These are phyloP conservation scores for Pichia thaimueangensis DNA, from an alignment of 805 yeast species.

Conservation along the genomic window DNA sequence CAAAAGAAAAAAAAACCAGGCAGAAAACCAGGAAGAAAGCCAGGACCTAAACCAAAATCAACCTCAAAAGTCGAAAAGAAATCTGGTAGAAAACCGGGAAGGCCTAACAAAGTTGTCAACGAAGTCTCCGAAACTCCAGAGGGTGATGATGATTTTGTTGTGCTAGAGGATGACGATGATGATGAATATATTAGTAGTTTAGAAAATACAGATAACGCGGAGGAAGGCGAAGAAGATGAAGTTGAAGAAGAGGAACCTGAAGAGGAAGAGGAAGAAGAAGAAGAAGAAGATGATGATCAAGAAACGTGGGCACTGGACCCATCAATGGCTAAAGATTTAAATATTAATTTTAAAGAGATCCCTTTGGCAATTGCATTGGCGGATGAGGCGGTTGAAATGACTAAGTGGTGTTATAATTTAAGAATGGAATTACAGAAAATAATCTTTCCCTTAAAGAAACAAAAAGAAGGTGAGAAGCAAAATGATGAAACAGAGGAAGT, in stretches of 20 bases:
- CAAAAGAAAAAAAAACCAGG: not conserved
- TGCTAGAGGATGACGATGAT: slow-evolving; percentile 1
- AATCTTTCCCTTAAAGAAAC: slow-evolving; percentile 17
- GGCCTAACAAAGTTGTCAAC: slow-evolving; percentile 2
- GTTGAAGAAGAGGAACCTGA: slow-evolving; percentile 12
- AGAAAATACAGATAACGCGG: slow-evolving; percentile 10
- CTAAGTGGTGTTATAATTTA: slow-evolving; percentile 19
- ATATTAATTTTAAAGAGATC: slow-evolving; percentile 13
- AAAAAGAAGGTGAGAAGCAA: not conserved
- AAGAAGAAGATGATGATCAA: slow-evolving; percentile 9
- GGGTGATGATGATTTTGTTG: slow-evolving; percentile 12
- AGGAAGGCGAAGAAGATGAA: slow-evolving; percentile 9
- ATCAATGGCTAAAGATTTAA: slow-evolving; percentile 17
- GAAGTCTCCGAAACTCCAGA: not conserved
- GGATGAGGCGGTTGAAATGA: slow-evolving; percentile 19
- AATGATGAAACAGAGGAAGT: not conserved
- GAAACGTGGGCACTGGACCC: slow-evolving; percentile 23
- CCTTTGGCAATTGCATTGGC: slow-evolving; percentile 20
- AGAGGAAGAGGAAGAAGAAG: not conserved
- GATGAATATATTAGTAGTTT: slow-evolving; percentile 7
- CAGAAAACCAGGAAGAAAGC: slow-evolving; percentile 3
- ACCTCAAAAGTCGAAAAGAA: slow-evolving; percentile 9
- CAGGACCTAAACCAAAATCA: slow-evolving; percentile 1
- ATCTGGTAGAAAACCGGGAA: slow-evolving; percentile 2
- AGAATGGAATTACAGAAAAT: slow-evolving; percentile 22